Conservation (phyloP, 169 alveolate species). For the Plasmodium inui region DNA sequence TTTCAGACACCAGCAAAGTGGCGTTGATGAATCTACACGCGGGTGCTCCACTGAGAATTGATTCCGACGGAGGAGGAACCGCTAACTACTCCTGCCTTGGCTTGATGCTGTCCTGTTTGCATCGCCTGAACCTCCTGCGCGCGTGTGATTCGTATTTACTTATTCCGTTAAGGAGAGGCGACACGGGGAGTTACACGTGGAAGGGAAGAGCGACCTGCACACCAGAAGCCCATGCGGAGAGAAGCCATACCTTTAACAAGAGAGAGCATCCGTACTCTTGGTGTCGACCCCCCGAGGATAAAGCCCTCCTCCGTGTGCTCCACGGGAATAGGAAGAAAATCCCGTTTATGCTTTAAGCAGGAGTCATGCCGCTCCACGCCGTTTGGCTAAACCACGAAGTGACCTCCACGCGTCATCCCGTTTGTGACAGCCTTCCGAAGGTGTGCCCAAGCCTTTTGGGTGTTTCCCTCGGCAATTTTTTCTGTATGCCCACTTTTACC, state of each 20-base stretch:
- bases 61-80: not conserved
- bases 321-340: constrained; percentile 35
- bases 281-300: constrained; percentile 66
- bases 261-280: constrained; percentile 55
- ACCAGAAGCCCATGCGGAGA: not conserved
- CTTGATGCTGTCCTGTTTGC: constrained; percentile 3
- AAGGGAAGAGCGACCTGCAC: not conserved
- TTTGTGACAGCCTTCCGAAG: not conserved
- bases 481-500: not conserved
- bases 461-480: not conserved
- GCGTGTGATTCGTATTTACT: constrained; percentile 10
- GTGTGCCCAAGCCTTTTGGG: not conserved
- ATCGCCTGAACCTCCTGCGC: constrained; percentile 21
- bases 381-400: not conserved
- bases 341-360: constrained; percentile 31
- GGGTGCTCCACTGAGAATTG: not conserved
- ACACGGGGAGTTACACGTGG: not conserved
- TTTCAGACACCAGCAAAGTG: constrained; percentile 50
- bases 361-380: not conserved
- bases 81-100: constrained; percentile 8
- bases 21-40: constrained; percentile 23
- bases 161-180: not conserved
- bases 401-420: not conserved
- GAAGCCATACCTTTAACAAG: constrained; percentile 12
- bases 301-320: constrained; percentile 11